These are phyloP conservation scores for Gastrolobium villosum DNA, from an alignment of 306 rosid genomes.

Conservation along the genomic window DNA sequence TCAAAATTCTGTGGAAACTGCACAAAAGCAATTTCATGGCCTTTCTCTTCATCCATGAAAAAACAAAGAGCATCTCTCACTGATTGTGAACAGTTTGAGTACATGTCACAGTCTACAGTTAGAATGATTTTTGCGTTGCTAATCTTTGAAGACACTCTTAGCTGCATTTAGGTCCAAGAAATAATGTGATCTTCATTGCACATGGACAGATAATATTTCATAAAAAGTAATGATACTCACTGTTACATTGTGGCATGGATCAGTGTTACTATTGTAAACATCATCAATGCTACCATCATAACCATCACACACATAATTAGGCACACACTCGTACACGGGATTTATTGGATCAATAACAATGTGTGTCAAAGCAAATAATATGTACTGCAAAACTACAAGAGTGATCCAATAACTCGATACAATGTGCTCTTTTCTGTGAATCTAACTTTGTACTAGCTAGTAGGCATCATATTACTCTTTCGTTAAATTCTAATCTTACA, in stretches of 20 bases:
- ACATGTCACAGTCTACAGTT: slow-evolving; percentile 79
- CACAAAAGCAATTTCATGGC: slow-evolving; percentile 72
- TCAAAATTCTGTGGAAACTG: slow-evolving; percentile 69
- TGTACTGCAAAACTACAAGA: too few species aligned
- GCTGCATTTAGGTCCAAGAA: slow-evolving; percentile 50
- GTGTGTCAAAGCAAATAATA: too few species aligned
- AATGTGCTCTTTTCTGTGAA: too few species aligned
- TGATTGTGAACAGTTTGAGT: slow-evolving; percentile 65
- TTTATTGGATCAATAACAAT: too few species aligned
- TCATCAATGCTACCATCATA: too few species aligned
- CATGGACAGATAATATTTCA: background rate
- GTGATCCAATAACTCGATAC: too few species aligned
- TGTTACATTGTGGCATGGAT: too few species aligned
- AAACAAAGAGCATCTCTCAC: slow-evolving; percentile 84
- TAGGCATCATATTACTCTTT: too few species aligned
- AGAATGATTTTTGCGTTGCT: slow-evolving; percentile 75
- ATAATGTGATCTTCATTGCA: background rate
- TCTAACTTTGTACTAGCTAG: too few species aligned
- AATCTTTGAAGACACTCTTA: slow-evolving; percentile 78
- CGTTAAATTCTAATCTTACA: too few species aligned
- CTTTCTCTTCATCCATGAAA: slow-evolving; percentile 75
- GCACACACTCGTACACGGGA: background rate
- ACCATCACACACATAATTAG: background rate
- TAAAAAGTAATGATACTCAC: background rate
- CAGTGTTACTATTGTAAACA: too few species aligned